Base-by-base conservation (phyloP, 2,329 filamentous ascomycete species). In the Conoideocrella luteorostrata region DNA sequence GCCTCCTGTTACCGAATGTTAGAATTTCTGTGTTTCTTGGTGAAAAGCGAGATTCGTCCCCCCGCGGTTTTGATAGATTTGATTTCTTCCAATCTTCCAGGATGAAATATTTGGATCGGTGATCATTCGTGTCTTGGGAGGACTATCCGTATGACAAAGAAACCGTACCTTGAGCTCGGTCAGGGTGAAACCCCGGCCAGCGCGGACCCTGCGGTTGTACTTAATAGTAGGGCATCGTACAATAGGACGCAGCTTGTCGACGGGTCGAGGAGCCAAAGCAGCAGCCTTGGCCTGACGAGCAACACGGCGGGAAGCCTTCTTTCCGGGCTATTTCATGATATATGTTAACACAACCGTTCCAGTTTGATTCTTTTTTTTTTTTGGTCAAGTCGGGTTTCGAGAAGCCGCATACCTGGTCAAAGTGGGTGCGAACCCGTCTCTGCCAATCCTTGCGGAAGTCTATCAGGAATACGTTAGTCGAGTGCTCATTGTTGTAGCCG, bases 371-470 rank as follows among this genome's bases (percentile, higher is more conserved):
- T n/a, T n/a, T n/a, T n/a, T n/a, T n/a, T n/a, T n/a, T n/a, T n/a
- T n/a, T n/a, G n/a, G n/a, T n/a, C 18, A 7, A 41, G 13, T 17
- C 24, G 11, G 38, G 39, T 17, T 36, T 46, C 34, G 24, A 23
- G 42, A 39, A 35, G 47, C 52, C 53, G 52, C 68, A 76, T 91
- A 95, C 91, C 89, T 97, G 93, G 81, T 98, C 89, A 79, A 98
- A 98, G 82, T 98, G 93, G 75, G 88, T 87, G 77, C 89, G 88
- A 69, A 98, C 93, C 77, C 90, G 88, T 78, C 89, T 88, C 77
- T 97, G 90, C 93, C 93, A 98, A 82, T 98, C 90, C 88, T 95
- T 96, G 78, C 88, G 90, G 88, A 95, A 95, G 72, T 96, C 87
- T 93, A 66, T 28, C 57, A 44, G 45, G 41, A 50, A 53, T 21